A percentile compares a stretch with the other conserved stretches of the same genome.
Evolutionary conservation across 352 stramenopile genomes (phyloP).

Genomic region (Phytopythium sindhum): DNA sequence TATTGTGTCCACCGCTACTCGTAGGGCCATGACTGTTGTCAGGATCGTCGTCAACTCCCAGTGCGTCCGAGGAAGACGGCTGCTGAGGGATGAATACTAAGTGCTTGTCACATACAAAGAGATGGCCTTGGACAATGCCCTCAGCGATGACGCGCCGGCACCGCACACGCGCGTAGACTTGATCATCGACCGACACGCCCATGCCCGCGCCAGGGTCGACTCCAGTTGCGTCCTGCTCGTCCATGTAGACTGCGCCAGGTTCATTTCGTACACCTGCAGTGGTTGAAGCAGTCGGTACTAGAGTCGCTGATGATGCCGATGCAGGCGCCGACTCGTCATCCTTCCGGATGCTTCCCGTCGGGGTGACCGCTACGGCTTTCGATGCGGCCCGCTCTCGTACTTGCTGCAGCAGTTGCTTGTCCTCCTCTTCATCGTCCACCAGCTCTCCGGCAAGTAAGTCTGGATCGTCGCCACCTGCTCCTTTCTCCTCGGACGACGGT

Average conservation of each 20-base stretch:
- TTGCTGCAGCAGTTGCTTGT: slow-evolving; percentile 6
- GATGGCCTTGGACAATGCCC: slow-evolving; percentile 56
- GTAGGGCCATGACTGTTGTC: slow-evolving; percentile 5
- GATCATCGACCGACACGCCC: slow-evolving; percentile 43
- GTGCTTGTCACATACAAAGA: slow-evolving; percentile 65
- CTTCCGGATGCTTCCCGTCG: neutral
- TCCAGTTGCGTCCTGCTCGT: slow-evolving; percentile 39
- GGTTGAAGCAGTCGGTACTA: neutral
- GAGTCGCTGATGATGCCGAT: neutral
- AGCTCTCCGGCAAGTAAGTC: slow-evolving; percentile 13
- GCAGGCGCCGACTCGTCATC: neutral
- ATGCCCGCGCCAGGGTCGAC: slow-evolving; percentile 58
- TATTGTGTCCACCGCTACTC: neutral
- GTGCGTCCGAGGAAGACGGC: neutral
- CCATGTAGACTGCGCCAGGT: slow-evolving; percentile 6
- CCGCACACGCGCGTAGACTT: slow-evolving; percentile 56
- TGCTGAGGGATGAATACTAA: slow-evolving; percentile 62
- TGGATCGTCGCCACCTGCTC: slow-evolving; percentile 9
- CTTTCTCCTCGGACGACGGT: slow-evolving; percentile 17
- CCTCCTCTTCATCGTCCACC: slow-evolving; percentile 13
- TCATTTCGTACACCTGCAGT: slow-evolving; percentile 6
- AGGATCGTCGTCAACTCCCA: slow-evolving; percentile 15
- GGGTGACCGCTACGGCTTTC: slow-evolving; percentile 5
- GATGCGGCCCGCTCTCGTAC: slow-evolving; percentile 7
- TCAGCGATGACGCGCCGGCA: slow-evolving; percentile 77